phyloP scores from a whole-genome alignment of 2,329 filamentous ascomycete genomes.

The Beauveria scarabaeidicola region DNA sequence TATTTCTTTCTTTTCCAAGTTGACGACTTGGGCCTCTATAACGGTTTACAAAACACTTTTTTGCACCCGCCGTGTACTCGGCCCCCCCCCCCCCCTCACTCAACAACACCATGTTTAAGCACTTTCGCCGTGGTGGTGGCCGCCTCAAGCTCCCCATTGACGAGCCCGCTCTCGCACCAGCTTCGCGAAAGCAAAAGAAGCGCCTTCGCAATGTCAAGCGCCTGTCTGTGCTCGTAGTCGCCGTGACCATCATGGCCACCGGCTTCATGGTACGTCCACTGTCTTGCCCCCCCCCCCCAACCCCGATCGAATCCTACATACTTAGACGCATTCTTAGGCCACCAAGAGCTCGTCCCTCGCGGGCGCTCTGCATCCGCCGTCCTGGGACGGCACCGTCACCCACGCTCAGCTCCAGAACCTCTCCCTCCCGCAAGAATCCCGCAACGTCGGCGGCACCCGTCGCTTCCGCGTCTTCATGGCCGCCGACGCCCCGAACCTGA shows the following conservation, averaged over 20 bases:
- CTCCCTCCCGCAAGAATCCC: not conserved
- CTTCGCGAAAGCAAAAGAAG: conserved; percentile 6
- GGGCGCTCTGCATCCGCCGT: not conserved
- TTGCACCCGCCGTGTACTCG: not conserved
- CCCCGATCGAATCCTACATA: not conserved
- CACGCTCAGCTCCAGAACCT: conserved; percentile 6
- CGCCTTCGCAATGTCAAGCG: conserved; percentile 8
- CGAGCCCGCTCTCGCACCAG: not conserved
- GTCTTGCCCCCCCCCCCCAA: not conserved
- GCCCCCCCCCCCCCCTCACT: no score
- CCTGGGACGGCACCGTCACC: conserved; percentile 8
- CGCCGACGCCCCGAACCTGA: conserved; percentile 27
- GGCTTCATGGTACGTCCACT: conserved; percentile 1
- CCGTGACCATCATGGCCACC: conserved; percentile 9
- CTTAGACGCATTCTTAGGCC: not conserved
- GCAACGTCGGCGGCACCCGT: conserved; percentile 13
- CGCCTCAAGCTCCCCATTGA: conserved; percentile 5
- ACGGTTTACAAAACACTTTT: not conserved
- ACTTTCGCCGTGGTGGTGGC: conserved; percentile 6
- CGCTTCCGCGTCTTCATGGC: conserved; percentile 30
- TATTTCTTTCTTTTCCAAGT: not conserved
- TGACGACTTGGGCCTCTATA: not conserved
- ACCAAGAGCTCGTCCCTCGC: not conserved
- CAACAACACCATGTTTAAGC: conserved; percentile 6
- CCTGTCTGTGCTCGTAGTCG: conserved; percentile 4